Evolutionary conservation across 1,284 basidiomycete species (phyloP).

Genomic region (Coniophora puteana): DNA sequence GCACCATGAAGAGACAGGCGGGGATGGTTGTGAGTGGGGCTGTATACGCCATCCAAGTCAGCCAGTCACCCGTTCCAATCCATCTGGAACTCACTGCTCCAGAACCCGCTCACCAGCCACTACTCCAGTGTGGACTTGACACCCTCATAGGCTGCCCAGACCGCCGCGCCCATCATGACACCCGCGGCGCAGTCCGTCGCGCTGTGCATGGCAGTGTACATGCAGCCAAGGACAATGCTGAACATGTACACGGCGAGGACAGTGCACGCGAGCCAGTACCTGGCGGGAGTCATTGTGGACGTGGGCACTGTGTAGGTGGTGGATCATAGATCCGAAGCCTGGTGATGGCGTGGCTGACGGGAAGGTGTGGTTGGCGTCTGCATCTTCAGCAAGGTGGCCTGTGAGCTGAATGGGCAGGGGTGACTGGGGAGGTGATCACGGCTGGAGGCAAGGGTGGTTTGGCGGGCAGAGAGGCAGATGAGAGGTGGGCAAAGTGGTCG

Average conservation of each 20-base stretch:
- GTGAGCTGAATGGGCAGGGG: too few relatives aligned
- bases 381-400: not conserved
- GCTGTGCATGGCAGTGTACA: slow-evolving; percentile 93
- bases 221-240: slow-evolving; percentile 83
- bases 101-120: slow-evolving; percentile 49
- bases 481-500: too few relatives aligned
- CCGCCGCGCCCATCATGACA: slow-evolving; percentile 55
- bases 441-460: slow-evolving; percentile 7
- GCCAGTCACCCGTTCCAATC: not conserved
- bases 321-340: slow-evolving; percentile 11
- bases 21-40: slow-evolving; percentile 72
- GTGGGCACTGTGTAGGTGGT: too few relatives aligned
- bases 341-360: not conserved
- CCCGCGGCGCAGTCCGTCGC: slow-evolving; percentile 76
- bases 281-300: slow-evolving; percentile 38
- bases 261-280: slow-evolving; percentile 40
- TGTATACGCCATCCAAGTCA: slow-evolving; percentile 14
- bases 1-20: slow-evolving; percentile 70
- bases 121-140: slow-evolving; percentile 38
- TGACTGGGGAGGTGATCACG: slow-evolving; percentile 5
- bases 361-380: not conserved
- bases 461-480: too few relatives aligned
- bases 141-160: slow-evolving; percentile 58
- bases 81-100: slow-evolving; percentile 41
- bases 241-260: slow-evolving; percentile 62